Evolutionary conservation across 2,329 filamentous ascomycete genomes (phyloP).

Genomic region (Tolypocladium inflatum): DNA sequence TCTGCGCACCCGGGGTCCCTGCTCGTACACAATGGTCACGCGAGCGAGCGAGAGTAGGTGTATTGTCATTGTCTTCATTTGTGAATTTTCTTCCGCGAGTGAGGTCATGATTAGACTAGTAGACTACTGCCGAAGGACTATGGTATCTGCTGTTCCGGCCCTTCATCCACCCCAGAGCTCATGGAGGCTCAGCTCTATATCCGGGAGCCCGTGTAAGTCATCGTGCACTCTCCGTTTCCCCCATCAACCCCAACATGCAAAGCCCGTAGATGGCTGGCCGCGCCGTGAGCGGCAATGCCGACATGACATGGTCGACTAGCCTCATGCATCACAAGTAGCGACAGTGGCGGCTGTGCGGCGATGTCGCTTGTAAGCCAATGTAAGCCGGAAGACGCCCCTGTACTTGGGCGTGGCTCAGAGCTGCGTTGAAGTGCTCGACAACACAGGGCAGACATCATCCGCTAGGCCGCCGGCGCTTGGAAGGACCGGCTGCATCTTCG

Average conservation of each 20-base stretch:
- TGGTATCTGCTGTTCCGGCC: neutral
- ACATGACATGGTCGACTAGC: neutral
- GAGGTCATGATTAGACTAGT: neutral
- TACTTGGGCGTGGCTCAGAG: neutral
- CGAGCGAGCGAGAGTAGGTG: neutral
- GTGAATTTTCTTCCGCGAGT: neutral
- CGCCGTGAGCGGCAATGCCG: neutral
- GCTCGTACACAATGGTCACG: neutral
- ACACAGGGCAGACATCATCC: neutral
- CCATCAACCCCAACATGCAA: neutral
- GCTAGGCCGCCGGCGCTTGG: neutral
- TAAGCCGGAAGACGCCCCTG: neutral
- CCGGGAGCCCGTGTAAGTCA: neutral
- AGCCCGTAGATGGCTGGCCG: neutral
- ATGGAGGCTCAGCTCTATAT: neutral
- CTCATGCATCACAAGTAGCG: neutral
- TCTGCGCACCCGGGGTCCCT: neutral
- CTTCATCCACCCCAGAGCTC: neutral
- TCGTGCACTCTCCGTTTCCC: neutral
- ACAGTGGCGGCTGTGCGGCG: no score
- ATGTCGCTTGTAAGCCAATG: neutral
- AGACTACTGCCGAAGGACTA: neutral
- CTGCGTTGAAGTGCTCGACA: neutral
- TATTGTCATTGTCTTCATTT: neutral
- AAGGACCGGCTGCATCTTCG: slow-evolving; percentile 3